phyloP scores from a whole-genome alignment of 2,329 filamentous ascomycete species.

The Alternaria ventricosa region DNA sequence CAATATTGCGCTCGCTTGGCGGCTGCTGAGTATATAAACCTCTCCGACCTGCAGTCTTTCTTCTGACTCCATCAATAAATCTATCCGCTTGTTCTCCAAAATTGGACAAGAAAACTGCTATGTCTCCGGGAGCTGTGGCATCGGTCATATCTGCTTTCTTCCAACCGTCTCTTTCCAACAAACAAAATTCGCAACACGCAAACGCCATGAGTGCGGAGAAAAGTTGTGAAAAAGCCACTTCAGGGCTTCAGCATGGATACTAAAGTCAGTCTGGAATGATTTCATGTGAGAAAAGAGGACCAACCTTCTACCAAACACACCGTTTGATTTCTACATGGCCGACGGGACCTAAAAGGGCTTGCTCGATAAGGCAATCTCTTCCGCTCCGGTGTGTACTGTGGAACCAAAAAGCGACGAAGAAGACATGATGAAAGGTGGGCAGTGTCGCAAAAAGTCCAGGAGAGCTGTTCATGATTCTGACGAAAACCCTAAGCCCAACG shows the following conservation, averaged over 20 bases:
- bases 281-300: not conserved
- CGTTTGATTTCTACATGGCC: too few species aligned
- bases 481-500: not conserved
- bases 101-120: too few species aligned
- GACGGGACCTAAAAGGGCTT: not conserved
- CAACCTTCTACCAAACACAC: too few species aligned
- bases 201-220: not conserved
- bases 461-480: not conserved
- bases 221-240: not conserved
- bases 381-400: not conserved
- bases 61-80: not conserved
- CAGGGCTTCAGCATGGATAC: not conserved
- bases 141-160: rapidly evolving
- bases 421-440: too few species aligned
- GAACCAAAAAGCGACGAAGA: too few species aligned
- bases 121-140: rapidly evolving
- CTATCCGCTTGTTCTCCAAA: not conserved
- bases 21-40: not conserved
- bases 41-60: not conserved
- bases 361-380: not conserved
- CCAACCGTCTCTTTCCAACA: not conserved
- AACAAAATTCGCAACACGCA: not conserved
- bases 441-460: not conserved
- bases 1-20: too few species aligned
- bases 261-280: not conserved